A percentile compares a stretch with the other conserved stretches of the same genome.
These are phyloP conservation scores for Camellia oleifera DNA, from an alignment of 179 eudicot species.

Conservation along the genomic window DNA sequence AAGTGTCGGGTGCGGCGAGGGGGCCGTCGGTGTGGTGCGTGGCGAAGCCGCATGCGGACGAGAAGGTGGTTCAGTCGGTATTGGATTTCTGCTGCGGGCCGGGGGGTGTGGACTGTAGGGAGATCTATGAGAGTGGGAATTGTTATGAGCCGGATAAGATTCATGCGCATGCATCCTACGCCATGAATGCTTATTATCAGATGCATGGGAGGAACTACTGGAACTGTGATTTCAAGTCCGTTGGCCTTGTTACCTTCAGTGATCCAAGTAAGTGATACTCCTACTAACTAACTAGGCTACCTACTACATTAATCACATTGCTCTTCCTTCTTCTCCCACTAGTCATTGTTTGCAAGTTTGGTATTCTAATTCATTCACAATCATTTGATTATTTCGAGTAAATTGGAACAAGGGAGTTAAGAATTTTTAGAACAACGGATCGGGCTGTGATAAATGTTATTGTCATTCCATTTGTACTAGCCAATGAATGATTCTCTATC, in stretches of 20 bases:
- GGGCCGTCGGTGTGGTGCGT: conserved; percentile 53
- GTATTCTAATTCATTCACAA: too few species aligned
- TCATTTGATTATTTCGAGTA: too few species aligned
- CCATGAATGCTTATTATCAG: conserved; percentile 40
- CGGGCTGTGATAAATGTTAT: too few species aligned
- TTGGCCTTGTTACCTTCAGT: conserved; percentile 41
- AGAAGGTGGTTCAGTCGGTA: conserved; percentile 32
- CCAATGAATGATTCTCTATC: too few species aligned
- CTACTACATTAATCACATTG: too few species aligned
- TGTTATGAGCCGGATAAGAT: conserved; percentile 35
- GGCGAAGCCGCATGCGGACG: conserved; percentile 44
- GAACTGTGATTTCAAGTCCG: conserved; percentile 45
- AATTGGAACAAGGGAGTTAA: too few species aligned
- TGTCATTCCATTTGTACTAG: too few species aligned
- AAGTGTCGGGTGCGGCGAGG: conserved; percentile 15
- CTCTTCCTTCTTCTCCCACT: neutral
- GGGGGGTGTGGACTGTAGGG: conserved; percentile 30
- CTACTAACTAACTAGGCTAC: too few species aligned
- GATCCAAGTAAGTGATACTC: conserved; percentile 40
- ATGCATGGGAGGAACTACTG: conserved; percentile 44
- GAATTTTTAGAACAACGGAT: too few species aligned
- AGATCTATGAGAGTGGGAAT: conserved; percentile 25
- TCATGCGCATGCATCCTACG: conserved; percentile 43
- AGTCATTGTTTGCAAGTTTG: too few species aligned
- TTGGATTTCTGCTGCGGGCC: conserved; percentile 35